Conservation (phyloP, 2,329 filamentous ascomycete species). For the Colletotrichum plurivorum region DNA sequence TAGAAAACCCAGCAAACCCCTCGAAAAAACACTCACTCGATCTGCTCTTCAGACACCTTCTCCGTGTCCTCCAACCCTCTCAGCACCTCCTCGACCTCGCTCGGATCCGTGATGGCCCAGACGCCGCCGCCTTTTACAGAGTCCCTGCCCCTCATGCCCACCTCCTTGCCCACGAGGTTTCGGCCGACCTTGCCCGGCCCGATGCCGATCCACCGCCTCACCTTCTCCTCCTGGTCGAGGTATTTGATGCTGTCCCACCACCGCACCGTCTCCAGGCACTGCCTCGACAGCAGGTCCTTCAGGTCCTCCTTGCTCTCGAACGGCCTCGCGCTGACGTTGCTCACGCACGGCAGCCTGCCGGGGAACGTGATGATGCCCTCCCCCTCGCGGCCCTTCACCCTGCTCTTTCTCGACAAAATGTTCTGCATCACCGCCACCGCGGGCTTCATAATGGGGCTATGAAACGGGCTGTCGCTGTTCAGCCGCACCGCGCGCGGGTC, state of each 20-base stretch:
- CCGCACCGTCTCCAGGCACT: slow-evolving; percentile 90
- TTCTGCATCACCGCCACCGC: slow-evolving; percentile 81
- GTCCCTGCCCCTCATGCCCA: slow-evolving; percentile 86
- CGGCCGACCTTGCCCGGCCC: slow-evolving; percentile 94
- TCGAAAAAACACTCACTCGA: slow-evolving; percentile 44
- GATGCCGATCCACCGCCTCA: slow-evolving; percentile 90
- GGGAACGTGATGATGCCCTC: slow-evolving; percentile 82
- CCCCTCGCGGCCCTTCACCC: slow-evolving; percentile 65
- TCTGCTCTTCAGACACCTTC: slow-evolving; percentile 63
- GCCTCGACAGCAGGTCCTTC: slow-evolving; percentile 82
- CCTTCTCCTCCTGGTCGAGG: slow-evolving; percentile 85
- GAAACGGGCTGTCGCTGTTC: slow-evolving; percentile 91
- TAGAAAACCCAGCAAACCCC: not conserved
- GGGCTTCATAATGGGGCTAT: slow-evolving; percentile 92
- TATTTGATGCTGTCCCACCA: slow-evolving; percentile 97
- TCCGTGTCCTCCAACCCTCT: slow-evolving; percentile 77
- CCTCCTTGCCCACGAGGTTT: slow-evolving; percentile 95
- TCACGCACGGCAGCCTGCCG: slow-evolving; percentile 81
- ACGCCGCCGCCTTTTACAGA: slow-evolving; percentile 90
- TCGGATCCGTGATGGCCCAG: slow-evolving; percentile 89
- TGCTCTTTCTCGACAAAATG: slow-evolving; percentile 73
- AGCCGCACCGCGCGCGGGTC: slow-evolving; percentile 90
- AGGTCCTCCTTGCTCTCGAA: slow-evolving; percentile 82
- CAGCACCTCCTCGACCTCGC: slow-evolving; percentile 79
- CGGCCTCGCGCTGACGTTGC: slow-evolving; percentile 86